A percentile compares a stretch with the other conserved stretches of the same genome.
Conservation (phyloP, 176 grass and related monocot genomes). For the Panicum miliaceum region DNA sequence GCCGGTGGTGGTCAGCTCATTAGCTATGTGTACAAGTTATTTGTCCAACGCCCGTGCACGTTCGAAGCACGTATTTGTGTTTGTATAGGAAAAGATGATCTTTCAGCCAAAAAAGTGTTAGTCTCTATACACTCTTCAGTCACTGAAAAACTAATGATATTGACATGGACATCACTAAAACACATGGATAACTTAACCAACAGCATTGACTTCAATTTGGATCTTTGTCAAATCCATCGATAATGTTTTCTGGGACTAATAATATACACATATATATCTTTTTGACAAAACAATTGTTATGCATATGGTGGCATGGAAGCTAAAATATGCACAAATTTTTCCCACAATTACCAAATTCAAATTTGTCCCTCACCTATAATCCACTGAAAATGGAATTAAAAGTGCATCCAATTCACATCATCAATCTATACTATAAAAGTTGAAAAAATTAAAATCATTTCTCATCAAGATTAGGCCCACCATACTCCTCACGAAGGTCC, state of each 20-base stretch:
- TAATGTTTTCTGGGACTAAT: neutral
- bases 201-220: neutral
- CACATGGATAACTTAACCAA: neutral
- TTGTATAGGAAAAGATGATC: neutral
- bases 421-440: too few relatives aligned
- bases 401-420: too few relatives aligned
- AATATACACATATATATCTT: neutral
- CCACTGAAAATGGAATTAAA: too few relatives aligned
- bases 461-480: too few relatives aligned
- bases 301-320: neutral
- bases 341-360: too few relatives aligned
- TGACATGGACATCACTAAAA: neutral
- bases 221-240: neutral
- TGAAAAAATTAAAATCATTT: too few relatives aligned
- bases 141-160: neutral
- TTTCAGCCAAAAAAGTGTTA: neutral
- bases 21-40: neutral
- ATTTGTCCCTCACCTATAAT: too few relatives aligned
- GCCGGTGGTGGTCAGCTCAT: neutral
- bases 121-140: neutral
- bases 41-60: neutral
- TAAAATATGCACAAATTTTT: neutral
- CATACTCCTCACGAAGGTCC: too few relatives aligned
- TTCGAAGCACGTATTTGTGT: neutral
- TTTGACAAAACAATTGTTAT: neutral